phyloP scores from a whole-genome alignment of 225 moss, liverwort and hornwort species.

The Bryoerythrophyllum caledonicum region DNA sequence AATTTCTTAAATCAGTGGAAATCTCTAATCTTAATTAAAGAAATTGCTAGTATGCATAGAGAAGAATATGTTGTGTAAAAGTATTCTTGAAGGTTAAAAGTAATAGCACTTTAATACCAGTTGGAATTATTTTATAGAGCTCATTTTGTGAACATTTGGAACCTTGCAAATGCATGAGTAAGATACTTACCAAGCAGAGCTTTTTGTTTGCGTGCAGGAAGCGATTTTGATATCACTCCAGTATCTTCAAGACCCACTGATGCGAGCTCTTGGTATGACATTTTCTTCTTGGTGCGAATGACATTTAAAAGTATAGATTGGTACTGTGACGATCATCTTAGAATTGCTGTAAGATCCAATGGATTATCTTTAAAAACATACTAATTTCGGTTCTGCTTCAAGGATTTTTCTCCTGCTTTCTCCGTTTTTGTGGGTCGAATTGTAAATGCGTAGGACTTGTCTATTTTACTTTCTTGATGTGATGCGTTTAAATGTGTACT shows the following conservation, averaged over 20 bases:
- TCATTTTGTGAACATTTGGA: background rate
- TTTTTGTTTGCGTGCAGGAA: slow-evolving; percentile 31
- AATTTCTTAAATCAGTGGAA: no score
- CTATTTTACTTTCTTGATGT: background rate
- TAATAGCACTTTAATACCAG: no score
- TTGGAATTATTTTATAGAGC: background rate
- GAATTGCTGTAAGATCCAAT: background rate
- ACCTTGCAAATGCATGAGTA: background rate
- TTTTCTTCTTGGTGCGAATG: slow-evolving; percentile 33
- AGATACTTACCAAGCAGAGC: background rate
- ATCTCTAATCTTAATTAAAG: no score
- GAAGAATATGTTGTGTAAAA: no score
- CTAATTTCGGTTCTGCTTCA: background rate
- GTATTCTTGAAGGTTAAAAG: no score
- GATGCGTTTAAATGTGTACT: background rate
- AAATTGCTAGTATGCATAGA: no score
- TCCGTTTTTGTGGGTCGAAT: background rate
- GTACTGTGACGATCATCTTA: background rate
- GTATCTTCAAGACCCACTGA: slow-evolving; percentile 42
- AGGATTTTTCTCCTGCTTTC: background rate
- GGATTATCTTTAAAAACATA: background rate
- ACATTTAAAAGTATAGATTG: background rate
- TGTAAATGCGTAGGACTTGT: background rate
- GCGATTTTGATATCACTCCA: slow-evolving; percentile 37
- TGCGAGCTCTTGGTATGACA: slow-evolving; percentile 39